phyloP scores from a whole-genome alignment of 139 green algal genomes.

The Edaphochlamys debaryana region DNA sequence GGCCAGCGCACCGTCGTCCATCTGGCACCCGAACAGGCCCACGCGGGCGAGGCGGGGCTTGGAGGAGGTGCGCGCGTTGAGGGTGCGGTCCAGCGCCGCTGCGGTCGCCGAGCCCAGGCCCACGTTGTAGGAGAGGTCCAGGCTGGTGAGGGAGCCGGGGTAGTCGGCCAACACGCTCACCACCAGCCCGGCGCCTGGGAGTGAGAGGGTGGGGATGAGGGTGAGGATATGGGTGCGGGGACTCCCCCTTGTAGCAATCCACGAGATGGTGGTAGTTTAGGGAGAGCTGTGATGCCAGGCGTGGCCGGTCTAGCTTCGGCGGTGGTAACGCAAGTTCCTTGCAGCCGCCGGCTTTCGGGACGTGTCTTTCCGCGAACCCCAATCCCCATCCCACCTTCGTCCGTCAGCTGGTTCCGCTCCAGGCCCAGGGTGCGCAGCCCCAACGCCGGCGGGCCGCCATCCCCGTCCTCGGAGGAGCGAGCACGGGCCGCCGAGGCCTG shows the following conservation, averaged over 20 bases:
- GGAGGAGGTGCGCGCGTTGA: background rate
- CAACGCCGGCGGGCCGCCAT: background rate
- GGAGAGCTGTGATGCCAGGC: no score
- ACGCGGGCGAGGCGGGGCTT: background rate
- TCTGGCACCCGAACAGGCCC: background rate
- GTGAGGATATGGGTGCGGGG: no score
- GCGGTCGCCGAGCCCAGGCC: conserved; percentile 16
- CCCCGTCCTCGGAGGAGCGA: background rate
- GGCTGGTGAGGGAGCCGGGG: background rate
- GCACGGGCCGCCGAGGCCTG: background rate
- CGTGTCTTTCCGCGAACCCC: no score
- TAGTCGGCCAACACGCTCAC: conserved; percentile 7
- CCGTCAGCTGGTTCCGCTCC: conserved; percentile 23
- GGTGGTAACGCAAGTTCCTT: no score
- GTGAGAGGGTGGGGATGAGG: no score
- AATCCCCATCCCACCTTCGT: no score
- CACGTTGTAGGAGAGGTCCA: conserved; percentile 23
- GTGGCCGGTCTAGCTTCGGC: no score
- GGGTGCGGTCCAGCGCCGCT: background rate
- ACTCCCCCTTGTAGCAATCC: no score
- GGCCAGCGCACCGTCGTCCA: conserved; percentile 18
- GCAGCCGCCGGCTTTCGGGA: no score
- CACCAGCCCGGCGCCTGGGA: background rate
- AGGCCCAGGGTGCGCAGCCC: conserved; percentile 17
- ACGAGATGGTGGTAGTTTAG: no score